Evolutionary conservation across 108 stramenopile genomes (phyloP), one percentile per base, ranked within the genome.

Genomic region (Cylindrotheca fusiformis): DNA sequence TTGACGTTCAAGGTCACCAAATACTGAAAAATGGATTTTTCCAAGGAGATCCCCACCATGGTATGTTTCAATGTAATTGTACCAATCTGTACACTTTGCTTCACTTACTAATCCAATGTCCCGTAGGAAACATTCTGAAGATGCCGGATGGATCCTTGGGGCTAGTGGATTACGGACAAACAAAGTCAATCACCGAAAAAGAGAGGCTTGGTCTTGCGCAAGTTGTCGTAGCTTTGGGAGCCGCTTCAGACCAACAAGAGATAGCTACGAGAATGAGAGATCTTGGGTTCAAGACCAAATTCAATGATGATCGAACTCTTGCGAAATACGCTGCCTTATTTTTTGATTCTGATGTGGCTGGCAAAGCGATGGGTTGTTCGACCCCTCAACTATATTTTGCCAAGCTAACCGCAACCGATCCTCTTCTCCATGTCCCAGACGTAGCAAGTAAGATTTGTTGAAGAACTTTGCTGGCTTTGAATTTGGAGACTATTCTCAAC

Each of bases 91-190:
- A 29, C 30, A 19, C 0, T 19, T 28, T 1, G 12, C 12, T 12
- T 28, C n/a, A n/a, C n/a, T n/a, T n/a, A n/a, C 0, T 17, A 14
- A 23, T 10, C 20, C 46, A 20, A n/a, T 60, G 8, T 60, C 58
- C 14, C 18, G 19, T 32, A 14, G 82, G 84, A 12, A 88, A 88
- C 49, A 66, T 83, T 50, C 32, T 90, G 4, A 59, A 72, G 28
- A 53, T 86, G 29, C 48, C 60, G 3, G 68, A 77, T 68, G 80
- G 84, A 24, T 59, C 67, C 8, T 48, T 90, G 4, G 88, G 88
- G 3, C 60, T 90, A 52, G 86, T 90, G 62, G 88, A 90, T 61
- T 90, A 82, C 49, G 88, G 88, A 17, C 85, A 84, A 65, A 82
- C 79, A 3, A 74, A 79, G 26, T 47, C 47, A 5, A 48, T 89